These are phyloP conservation scores for Gaertneriomyces sp. DNA, from an alignment of 192 early-diverging fungal genomes.

Conservation along the genomic window DNA sequence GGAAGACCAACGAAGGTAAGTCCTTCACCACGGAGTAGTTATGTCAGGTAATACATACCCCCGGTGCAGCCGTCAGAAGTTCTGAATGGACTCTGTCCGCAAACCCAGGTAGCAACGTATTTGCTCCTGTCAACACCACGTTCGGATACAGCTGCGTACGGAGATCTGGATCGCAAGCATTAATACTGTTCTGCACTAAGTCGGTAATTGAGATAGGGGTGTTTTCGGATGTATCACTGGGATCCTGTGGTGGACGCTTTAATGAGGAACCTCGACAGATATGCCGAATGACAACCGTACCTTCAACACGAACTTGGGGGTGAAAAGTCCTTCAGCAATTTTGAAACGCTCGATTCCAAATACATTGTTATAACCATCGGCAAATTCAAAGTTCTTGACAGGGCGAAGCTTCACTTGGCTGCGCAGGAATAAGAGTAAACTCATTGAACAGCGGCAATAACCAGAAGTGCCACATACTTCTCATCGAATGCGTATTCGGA, in stretches of 20 bases:
- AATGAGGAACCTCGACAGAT: neutral
- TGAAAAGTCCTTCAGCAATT: conserved; percentile 83
- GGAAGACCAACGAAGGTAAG: neutral
- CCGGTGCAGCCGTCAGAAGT: conserved; percentile 58
- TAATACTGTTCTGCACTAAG: conserved; percentile 70
- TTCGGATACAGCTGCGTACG: conserved; percentile 75
- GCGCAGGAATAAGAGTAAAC: neutral
- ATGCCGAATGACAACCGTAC: conserved; percentile 3
- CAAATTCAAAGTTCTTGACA: conserved; percentile 87
- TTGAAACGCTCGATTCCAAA: conserved; percentile 78
- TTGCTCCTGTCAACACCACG: conserved; percentile 88
- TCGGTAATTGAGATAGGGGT: conserved; percentile 56
- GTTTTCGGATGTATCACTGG: neutral
- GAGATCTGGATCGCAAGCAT: conserved; percentile 81
- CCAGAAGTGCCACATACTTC: conserved; percentile 43
- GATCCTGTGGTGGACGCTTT: neutral
- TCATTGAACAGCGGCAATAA: too few species aligned
- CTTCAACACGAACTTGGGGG: conserved; percentile 51
- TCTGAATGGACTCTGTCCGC: conserved; percentile 75
- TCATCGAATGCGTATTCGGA: conserved; percentile 68
- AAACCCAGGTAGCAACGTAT: conserved; percentile 81
- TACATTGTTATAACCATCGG: conserved; percentile 85
- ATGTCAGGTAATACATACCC: conserved; percentile 50
- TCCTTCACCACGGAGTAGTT: conserved; percentile 4
- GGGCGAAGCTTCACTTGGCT: conserved; percentile 45